Conservation (phyloP, 1,284 basidiomycete genomes). For the Mycena sp. region DNA sequence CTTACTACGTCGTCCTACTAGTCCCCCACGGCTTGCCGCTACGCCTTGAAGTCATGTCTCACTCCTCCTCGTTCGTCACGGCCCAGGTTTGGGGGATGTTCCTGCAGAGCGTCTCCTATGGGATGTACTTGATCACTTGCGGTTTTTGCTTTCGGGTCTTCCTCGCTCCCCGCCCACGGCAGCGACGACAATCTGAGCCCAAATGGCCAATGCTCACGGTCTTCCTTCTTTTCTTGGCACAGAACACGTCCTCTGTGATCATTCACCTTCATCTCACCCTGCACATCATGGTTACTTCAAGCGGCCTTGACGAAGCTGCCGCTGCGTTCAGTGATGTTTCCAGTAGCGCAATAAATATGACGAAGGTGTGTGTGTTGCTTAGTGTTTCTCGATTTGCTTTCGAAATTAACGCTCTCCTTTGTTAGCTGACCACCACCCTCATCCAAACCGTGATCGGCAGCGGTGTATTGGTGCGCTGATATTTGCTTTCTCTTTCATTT, state of each 20-base stretch:
- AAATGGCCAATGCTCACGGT: constrained; percentile 23
- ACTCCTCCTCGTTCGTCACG: constrained; percentile 13
- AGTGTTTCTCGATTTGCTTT: background rate
- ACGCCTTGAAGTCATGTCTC: too few relatives aligned
- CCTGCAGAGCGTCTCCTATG: constrained; percentile 18
- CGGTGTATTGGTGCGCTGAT: constrained; percentile 20
- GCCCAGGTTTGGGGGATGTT: constrained; percentile 26
- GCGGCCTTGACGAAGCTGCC: background rate
- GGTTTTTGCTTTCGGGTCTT: constrained; percentile 5
- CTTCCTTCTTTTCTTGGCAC: constrained; percentile 24
- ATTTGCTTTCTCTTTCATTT: background rate
- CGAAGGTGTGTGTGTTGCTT: constrained; percentile 5
- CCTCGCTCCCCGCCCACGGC: constrained; percentile 1
- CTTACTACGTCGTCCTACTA: too few relatives aligned
- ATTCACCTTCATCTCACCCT: constrained; percentile 19
- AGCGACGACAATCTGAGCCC: background rate
- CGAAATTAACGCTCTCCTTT: background rate
- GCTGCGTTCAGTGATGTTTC: background rate
- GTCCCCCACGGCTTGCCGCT: too few relatives aligned
- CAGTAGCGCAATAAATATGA: constrained; percentile 9
- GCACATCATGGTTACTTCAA: background rate
- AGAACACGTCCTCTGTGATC: constrained; percentile 16
- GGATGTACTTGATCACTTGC: constrained; percentile 25
- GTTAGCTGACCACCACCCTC: constrained; percentile 11
- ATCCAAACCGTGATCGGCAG: constrained; percentile 17